A percentile compares a stretch with the other conserved stretches of the same genome.
phyloP scores from a whole-genome alignment of 192 early-diverging fungal genomes.

The Martensiomyces pterosporus region DNA sequence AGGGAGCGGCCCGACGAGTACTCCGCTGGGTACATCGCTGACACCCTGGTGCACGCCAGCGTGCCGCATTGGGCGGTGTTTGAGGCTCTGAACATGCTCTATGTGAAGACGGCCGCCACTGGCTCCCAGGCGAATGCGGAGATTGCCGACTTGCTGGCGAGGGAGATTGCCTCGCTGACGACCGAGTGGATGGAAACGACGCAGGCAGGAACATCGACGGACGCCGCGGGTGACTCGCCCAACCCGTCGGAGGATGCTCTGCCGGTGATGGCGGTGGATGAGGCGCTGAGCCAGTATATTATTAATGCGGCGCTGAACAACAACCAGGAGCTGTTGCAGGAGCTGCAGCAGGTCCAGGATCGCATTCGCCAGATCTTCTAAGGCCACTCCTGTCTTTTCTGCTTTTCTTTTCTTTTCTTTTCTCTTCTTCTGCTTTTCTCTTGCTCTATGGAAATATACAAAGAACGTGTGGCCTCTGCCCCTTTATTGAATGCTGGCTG shows the following conservation, averaged over 20 bases:
- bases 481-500: too few relatives aligned
- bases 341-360: slow-evolving; percentile 40
- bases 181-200: slow-evolving; percentile 20
- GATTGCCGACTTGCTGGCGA: slow-evolving; percentile 12
- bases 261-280: slow-evolving; percentile 39
- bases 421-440: too few relatives aligned
- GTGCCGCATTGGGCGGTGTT: slow-evolving; percentile 38
- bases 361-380: slow-evolving; percentile 43
- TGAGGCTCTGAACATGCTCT: slow-evolving; percentile 28
- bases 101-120: neutral
- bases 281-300: slow-evolving; percentile 51
- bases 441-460: too few relatives aligned
- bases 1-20: slow-evolving; percentile 24
- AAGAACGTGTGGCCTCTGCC: too few relatives aligned
- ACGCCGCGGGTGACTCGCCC: neutral
- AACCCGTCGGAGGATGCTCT: slow-evolving; percentile 6
- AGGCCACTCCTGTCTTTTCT: slow-evolving; percentile 1
- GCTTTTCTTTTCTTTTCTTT: neutral
- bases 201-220: neutral
- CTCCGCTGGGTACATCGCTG: slow-evolving; percentile 11
- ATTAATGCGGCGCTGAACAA: slow-evolving; percentile 31
- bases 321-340: slow-evolving; percentile 25
- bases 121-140: neutral
- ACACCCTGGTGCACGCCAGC: slow-evolving; percentile 16
- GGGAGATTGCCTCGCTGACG: slow-evolving; percentile 24